Percentiles rank a stretch among this genome's conserved stretches.
Conservation (phyloP, 208 protist genomes). For the Leishmania gerbilli region DNA sequence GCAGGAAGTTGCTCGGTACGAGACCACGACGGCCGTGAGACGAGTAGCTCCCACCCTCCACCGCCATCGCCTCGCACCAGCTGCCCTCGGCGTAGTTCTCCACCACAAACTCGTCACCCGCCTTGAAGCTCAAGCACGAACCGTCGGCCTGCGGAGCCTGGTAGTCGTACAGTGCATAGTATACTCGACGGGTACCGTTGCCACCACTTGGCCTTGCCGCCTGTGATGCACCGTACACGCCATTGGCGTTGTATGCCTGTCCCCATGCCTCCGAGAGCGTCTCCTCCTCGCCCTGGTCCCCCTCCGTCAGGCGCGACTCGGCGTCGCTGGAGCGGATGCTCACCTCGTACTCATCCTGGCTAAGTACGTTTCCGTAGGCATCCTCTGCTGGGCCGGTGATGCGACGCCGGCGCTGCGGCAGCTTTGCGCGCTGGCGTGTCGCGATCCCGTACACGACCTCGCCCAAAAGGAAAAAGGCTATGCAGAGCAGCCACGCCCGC, state of each 20-base stretch:
- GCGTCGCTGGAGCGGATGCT: constrained; percentile 43
- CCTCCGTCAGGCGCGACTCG: constrained; percentile 58
- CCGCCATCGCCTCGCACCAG: constrained; percentile 67
- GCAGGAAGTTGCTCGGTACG: constrained; percentile 81
- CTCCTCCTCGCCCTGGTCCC: constrained; percentile 20
- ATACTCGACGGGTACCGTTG: constrained; percentile 39
- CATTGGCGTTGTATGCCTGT: constrained; percentile 4
- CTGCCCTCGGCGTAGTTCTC: constrained; percentile 65
- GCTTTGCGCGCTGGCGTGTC: constrained; percentile 28
- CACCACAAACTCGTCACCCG: constrained; percentile 82
- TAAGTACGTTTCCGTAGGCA: constrained; percentile 46
- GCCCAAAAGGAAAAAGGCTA: constrained; percentile 56
- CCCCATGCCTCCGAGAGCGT: constrained; percentile 26
- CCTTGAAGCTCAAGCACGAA: constrained; percentile 68
- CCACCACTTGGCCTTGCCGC: constrained; percentile 1
- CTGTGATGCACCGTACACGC: constrained; percentile 22
- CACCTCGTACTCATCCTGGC: constrained; percentile 43
- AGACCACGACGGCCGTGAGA: constrained; percentile 34
- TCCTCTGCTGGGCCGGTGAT: constrained; percentile 23
- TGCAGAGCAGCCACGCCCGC: constrained; percentile 60
- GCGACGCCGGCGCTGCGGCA: constrained; percentile 18
- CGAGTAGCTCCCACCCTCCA: constrained; percentile 30
- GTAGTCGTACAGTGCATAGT: constrained; percentile 78
- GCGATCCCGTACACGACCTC: constrained; percentile 61
- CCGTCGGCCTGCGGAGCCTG: constrained; percentile 34